These are phyloP conservation scores for Clausena lansium DNA, from an alignment of 345 rosid genomes.

Conservation along the genomic window DNA sequence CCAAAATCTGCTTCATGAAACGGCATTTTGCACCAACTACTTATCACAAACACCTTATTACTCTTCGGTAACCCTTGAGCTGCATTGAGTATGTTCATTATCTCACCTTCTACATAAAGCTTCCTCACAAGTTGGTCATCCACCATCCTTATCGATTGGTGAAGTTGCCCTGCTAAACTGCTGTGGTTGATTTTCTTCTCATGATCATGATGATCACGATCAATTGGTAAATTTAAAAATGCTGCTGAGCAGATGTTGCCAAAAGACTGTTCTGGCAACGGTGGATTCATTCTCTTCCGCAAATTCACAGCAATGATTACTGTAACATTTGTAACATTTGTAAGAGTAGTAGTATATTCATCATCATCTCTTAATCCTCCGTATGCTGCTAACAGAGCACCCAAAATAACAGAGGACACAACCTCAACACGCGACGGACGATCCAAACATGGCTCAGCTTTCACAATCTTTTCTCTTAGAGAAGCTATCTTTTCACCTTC, in stretches of 20 bases:
- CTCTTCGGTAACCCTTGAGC: not conserved
- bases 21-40: not conserved
- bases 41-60: not conserved
- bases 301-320: not conserved
- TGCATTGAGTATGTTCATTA: not conserved
- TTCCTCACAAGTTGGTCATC: not conserved
- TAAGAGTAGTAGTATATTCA: no score
- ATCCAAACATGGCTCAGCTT: not conserved
- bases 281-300: not conserved
- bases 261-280: not conserved
- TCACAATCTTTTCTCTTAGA: constrained; percentile 10
- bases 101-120: not conserved
- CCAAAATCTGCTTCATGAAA: not conserved
- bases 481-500: constrained; percentile 9
- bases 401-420: constrained; percentile 24
- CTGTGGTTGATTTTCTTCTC: not conserved
- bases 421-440: constrained; percentile 11
- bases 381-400: not conserved
- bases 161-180: not conserved
- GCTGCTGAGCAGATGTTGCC: not conserved
- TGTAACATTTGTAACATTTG: not conserved
- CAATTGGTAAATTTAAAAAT: not conserved
- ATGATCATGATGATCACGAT: not conserved
- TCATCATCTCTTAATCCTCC: no score
- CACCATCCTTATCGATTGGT: not conserved